These are phyloP conservation scores for Monosporascus sp. DNA, from an alignment of 2,329 filamentous ascomycete genomes.

Conservation along the genomic window DNA sequence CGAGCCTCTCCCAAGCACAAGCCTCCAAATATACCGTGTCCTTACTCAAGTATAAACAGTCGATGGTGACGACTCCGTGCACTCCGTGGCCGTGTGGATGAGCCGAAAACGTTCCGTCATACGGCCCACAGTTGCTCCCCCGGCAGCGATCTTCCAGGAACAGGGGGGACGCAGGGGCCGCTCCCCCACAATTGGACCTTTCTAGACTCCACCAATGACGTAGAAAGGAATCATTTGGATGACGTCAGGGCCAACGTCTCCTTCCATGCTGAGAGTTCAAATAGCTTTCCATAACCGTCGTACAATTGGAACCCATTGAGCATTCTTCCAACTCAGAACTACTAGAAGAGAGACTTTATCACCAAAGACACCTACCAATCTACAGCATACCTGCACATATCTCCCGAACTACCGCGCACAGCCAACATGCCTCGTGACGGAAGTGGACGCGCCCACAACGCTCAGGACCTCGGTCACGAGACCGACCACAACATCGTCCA, in stretches of 20 bases:
- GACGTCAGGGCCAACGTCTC: too few species aligned
- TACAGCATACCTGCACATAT: not conserved
- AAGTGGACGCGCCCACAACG: constrained; percentile 44
- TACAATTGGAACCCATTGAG: not conserved
- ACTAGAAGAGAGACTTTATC: not conserved
- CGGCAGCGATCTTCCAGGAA: too few species aligned
- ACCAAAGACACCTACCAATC: not conserved
- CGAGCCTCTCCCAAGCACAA: too few species aligned
- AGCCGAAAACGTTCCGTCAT: too few species aligned
- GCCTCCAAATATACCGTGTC: too few species aligned
- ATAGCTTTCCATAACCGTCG: not conserved
- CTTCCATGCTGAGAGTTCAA: not conserved
- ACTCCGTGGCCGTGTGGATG: too few species aligned
- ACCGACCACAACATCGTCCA: constrained; percentile 38
- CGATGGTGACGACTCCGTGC: too few species aligned
- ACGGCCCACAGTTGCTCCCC: too few species aligned
- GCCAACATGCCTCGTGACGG: constrained; percentile 45
- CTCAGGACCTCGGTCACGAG: constrained; percentile 26
- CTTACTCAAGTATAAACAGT: too few species aligned
- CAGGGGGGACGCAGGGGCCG: not conserved
- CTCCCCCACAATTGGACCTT: not conserved
- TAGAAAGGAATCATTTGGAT: too few species aligned
- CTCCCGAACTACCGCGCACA: constrained; percentile 1
- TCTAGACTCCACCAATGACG: not conserved
- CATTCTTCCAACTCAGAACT: not conserved